Evolutionary conservation across 306 rosid genomes (phyloP).

Genomic region (Cicer arietinum): DNA sequence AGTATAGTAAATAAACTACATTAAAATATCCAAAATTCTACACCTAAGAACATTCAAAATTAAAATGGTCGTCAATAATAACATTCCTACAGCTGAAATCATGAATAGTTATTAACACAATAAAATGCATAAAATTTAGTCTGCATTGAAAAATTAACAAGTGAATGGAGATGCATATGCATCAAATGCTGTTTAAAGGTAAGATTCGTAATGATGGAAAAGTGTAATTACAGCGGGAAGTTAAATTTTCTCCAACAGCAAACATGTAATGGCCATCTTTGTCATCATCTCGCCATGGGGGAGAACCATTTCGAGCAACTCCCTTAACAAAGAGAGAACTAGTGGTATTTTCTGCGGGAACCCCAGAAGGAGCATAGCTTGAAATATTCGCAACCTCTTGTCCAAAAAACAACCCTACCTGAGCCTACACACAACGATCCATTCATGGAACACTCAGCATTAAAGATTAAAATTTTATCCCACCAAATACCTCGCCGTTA

Average conservation of each 20-base stretch:
- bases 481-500: slow-evolving; percentile 35
- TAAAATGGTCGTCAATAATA: neutral
- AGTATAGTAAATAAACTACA: neutral
- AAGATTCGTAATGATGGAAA: slow-evolving; percentile 59
- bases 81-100: neutral
- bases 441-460: slow-evolving; percentile 72
- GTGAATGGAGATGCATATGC: neutral
- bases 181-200: slow-evolving; percentile 19
- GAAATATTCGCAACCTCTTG: slow-evolving; percentile 90
- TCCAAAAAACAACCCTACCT: slow-evolving; percentile 98
- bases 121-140: neutral
- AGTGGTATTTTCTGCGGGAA: slow-evolving; percentile 71
- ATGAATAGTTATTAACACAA: neutral
- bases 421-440: slow-evolving; percentile 99
- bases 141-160: neutral
- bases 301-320: slow-evolving; percentile 92
- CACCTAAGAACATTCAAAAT: neutral
- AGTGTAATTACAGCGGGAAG: slow-evolving; percentile 98
- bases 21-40: neutral
- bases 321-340: slow-evolving; percentile 73
- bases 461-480: slow-evolving; percentile 34
- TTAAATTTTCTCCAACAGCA: slow-evolving; percentile 96
- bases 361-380: slow-evolving; percentile 82
- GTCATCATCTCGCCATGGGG: slow-evolving; percentile 99
- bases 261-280: slow-evolving; percentile 99